Conservation (phyloP, 768 basidiomycete genomes). For the Daedalea quercina region DNA sequence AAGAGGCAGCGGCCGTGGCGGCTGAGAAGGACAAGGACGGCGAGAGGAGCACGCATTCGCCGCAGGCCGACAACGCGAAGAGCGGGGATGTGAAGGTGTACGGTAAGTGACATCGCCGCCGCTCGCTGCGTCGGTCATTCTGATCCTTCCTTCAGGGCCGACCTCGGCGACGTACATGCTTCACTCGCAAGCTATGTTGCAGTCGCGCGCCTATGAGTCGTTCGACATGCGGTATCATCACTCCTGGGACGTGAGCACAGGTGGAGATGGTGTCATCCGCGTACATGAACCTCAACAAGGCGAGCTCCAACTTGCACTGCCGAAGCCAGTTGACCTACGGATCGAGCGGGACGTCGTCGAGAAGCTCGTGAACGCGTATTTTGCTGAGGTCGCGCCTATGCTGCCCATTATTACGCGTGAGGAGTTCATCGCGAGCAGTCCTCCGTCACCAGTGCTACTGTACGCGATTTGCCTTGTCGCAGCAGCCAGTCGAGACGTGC, state of each 20-base stretch:
- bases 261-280: constrained; percentile 84
- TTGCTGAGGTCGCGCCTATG: constrained; percentile 80
- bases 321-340: constrained; percentile 62
- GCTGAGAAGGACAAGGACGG: constrained; percentile 29
- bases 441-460: constrained; percentile 74
- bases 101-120: constrained; percentile 24
- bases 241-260: constrained; percentile 77
- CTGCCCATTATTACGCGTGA: constrained; percentile 84
- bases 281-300: constrained; percentile 58
- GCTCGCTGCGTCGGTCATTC: constrained; percentile 5
- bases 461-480: constrained; percentile 95
- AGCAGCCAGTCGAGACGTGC: constrained; percentile 76
- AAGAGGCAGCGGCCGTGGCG: constrained; percentile 39
- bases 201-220: constrained; percentile 76
- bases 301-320: constrained; percentile 46
- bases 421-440: constrained; percentile 75
- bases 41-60: constrained; percentile 33
- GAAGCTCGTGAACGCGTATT: constrained; percentile 86
- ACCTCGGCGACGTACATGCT: constrained; percentile 82
- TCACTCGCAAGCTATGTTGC: constrained; percentile 84
- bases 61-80: constrained; percentile 38
- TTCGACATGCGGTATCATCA: constrained; percentile 89
- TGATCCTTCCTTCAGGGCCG: constrained; percentile 48
- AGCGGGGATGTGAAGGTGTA: constrained; percentile 56
- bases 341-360: constrained; percentile 77